Conservation (phyloP, 768 basidiomycete genomes). For the Sutorius australiensis region DNA sequence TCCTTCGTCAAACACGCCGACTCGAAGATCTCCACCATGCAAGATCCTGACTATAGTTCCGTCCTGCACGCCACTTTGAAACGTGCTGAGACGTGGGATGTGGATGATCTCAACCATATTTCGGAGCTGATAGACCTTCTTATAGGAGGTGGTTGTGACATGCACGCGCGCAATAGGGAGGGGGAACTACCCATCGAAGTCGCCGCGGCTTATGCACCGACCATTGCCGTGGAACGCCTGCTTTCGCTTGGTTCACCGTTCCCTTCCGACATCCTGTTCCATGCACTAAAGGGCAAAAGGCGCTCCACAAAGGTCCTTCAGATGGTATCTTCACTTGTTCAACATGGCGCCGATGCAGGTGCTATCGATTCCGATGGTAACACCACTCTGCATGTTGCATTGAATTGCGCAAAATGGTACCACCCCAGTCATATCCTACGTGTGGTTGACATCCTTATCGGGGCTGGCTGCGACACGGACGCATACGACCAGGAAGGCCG, state of each 20-base stretch:
- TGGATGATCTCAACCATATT: too few relatives aligned
- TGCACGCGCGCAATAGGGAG: too few relatives aligned
- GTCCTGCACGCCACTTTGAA: too few relatives aligned
- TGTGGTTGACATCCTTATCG: not conserved
- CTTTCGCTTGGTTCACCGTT: not conserved
- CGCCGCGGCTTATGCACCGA: not conserved
- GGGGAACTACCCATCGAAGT: too few relatives aligned
- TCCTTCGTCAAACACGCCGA: too few relatives aligned
- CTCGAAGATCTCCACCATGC: too few relatives aligned
- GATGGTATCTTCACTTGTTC: not conserved
- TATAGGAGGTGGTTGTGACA: too few relatives aligned
- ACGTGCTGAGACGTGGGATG: too few relatives aligned
- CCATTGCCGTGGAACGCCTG: not conserved
- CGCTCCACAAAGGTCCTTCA: rapidly evolving
- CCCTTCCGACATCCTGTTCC: not conserved
- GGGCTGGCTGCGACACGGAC: not conserved
- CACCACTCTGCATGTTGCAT: not conserved
- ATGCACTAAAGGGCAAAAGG: rapidly evolving
- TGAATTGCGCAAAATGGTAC: not conserved
- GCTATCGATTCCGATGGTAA: not conserved
- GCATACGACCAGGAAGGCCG: not conserved
- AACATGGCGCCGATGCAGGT: not conserved
- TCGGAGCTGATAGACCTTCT: too few relatives aligned
- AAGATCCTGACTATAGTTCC: too few relatives aligned
- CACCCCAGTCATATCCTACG: not conserved